Base-by-base conservation (phyloP, 2,329 filamentous ascomycete species). In the Magnaporthales sp. region DNA sequence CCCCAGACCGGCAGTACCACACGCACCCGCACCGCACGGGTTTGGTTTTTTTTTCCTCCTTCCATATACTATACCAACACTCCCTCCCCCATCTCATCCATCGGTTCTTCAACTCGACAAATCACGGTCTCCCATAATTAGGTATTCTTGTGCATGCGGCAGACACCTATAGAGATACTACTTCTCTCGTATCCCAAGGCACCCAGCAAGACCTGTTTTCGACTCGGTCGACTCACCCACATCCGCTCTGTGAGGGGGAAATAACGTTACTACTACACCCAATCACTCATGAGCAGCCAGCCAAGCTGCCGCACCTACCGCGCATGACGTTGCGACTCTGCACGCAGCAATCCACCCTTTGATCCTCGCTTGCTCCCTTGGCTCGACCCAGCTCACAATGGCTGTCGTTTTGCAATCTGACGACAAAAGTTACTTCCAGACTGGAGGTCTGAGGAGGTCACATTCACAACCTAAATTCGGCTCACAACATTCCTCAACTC, bases 391-490 rank as follows among this genome's bases (percentile, higher is more conserved):
- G 31, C 62, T 68, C 70, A 74, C 70, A 68, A 87, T 87, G 84
- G 84, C 84, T 54, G 82, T 85, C 70, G 84, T 86, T 70, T 77
- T 87, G 68, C 74, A 81, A 60, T 82, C 84, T 19, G 86, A 88
- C 72, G 86, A 89, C 72, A 82, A 78, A 69, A 79, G 78, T 71
- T 84, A 84, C 74, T 89, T 88, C 75, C 79, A 80, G 61, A 77
- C 84, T 19, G 80, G 83, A 63, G 75, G 80, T 27, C 74, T 89
- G 71, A 83, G 82, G 69, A 83, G 86, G 68, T 88, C 86, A 13
- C 84, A 87, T 69, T 89, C 86, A 3, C 84, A 87, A 70, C 80
- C 83, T 64, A 86, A 83, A 70, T 86, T 89, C 66, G 74, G 78
- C 68, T 76, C 81, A 9, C 77, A 77, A 65, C 76, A 78, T 27